Base-by-base conservation (phyloP, 75 land plant genomes). In the Pinus tabuliformis region DNA sequence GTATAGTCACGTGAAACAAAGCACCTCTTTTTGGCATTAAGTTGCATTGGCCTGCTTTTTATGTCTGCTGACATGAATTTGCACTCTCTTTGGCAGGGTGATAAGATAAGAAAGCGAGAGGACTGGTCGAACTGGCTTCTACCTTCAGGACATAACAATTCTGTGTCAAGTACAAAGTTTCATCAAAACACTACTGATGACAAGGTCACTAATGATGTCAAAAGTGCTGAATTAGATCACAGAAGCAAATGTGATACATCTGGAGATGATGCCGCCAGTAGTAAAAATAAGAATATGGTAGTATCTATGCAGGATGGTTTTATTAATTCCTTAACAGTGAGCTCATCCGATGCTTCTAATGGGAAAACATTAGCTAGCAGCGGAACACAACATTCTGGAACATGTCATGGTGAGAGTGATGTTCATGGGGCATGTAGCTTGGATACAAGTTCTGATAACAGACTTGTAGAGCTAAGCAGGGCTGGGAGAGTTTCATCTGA, bases 91-190 rank as follows among this genome's bases (percentile, higher is more conserved):
- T 52, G n/a, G 4, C 83, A 97, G 99, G 92, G 88, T 74, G 92
- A 93, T 26, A 97, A 81, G 72, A 59, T 97, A 56, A 84, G 99
- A 59, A 97, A 85, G 81, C 82, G 95, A 56, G 84, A 82, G 78
- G 97, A 88, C 58, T 91, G 97, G 97, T 80, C 79, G 36, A 91
- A 85, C 72, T 94, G 91, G 90, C 59, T 89, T 75, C 76, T 83
- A 28, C 83, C 87, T 66, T 73, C 84, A 76, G 75, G 75, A 56
- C 68, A 62, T 49, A 30, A 73, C 64, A 78, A 21, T 54, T 26
- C 76, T 65, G 59, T 66, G 36, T 49, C 78, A 65, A 16, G 56
- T n/a, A 26, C 70, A n/a, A 39, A 64, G 16, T 30, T 57, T 58
- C 22, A 39, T 73, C 30, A 60, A 49, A 75, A 33, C 1, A 56